A percentile compares a stretch with the other conserved stretches of the same genome.
Evolutionary conservation across 306 rosid species (phyloP).

Genomic region (Cucurbita pepo): DNA sequence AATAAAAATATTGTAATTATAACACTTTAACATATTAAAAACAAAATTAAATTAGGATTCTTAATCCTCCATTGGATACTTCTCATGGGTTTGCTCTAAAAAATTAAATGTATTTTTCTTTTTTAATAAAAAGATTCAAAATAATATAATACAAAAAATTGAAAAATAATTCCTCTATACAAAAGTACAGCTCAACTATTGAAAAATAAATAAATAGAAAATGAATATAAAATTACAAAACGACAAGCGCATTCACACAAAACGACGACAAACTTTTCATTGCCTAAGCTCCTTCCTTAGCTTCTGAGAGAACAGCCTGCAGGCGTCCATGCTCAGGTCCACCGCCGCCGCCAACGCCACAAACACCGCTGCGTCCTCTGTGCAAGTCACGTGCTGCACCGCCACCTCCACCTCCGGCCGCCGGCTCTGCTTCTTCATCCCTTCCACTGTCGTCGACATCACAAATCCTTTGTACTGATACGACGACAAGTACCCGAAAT

Average conservation of each 20-base stretch:
- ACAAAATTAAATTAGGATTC: not conserved
- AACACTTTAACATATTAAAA: no score
- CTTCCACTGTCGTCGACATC: constrained; percentile 36
- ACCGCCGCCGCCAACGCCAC: constrained; percentile 40
- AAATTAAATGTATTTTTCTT: not conserved
- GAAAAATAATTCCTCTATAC: not conserved
- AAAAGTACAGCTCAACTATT: not conserved
- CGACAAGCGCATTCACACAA: not conserved
- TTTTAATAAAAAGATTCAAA: not conserved
- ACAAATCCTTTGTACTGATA: constrained; percentile 25
- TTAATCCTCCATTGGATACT: not conserved
- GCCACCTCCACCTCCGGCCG: constrained; percentile 37
- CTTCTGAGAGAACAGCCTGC: constrained; percentile 22
- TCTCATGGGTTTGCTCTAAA: not conserved
- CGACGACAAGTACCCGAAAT: constrained; percentile 10
- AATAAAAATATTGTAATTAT: no score
- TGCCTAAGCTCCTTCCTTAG: constrained; percentile 29
- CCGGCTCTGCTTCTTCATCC: constrained; percentile 19
- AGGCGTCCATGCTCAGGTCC: constrained; percentile 41
- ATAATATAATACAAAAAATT: not conserved
- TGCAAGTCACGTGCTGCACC: constrained; percentile 34
- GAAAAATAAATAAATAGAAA: not conserved
- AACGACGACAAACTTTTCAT: constrained; percentile 10
- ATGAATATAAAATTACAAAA: not conserved
- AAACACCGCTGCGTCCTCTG: constrained; percentile 40